A percentile compares a stretch with the other conserved stretches of the same genome.
These are phyloP conservation scores for Auricularia sp. DNA, from an alignment of 768 basidiomycete species.

Conservation along the genomic window DNA sequence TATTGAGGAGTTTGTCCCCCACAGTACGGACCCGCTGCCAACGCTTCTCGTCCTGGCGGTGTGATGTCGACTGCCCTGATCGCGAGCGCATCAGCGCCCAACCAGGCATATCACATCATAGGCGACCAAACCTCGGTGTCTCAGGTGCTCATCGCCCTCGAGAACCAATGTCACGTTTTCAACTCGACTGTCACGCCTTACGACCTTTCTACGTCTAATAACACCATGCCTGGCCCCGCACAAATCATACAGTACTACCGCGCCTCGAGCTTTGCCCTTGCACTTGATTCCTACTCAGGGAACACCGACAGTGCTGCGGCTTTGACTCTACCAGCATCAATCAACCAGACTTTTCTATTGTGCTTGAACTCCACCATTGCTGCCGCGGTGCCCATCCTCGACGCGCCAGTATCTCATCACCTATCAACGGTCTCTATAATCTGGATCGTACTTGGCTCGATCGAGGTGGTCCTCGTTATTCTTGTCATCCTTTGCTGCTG, in stretches of 20 bases:
- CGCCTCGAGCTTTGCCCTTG: constrained; percentile 10
- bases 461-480: background rate
- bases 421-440: background rate
- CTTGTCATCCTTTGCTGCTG: background rate
- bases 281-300: constrained; percentile 7
- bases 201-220: background rate
- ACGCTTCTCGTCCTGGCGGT: background rate
- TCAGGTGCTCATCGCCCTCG: background rate
- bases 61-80: background rate
- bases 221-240: constrained; percentile 4
- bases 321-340: background rate
- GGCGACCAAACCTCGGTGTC: background rate
- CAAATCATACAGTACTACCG: constrained; percentile 9
- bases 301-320: too few species aligned
- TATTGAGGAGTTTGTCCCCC: too few species aligned
- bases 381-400: constrained; percentile 5
- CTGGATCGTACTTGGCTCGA: background rate
- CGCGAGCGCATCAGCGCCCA: background rate
- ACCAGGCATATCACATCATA: background rate
- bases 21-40: background rate
- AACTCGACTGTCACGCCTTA: background rate
- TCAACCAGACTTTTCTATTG: constrained; percentile 9
- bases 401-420: background rate
- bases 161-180: background rate
- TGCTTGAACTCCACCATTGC: constrained; percentile 12